Evolutionary conservation across 2,329 filamentous ascomycete genomes (phyloP), one percentile per base, ranked within the genome.

Genomic region (Thielaviopsis ethacetica): DNA sequence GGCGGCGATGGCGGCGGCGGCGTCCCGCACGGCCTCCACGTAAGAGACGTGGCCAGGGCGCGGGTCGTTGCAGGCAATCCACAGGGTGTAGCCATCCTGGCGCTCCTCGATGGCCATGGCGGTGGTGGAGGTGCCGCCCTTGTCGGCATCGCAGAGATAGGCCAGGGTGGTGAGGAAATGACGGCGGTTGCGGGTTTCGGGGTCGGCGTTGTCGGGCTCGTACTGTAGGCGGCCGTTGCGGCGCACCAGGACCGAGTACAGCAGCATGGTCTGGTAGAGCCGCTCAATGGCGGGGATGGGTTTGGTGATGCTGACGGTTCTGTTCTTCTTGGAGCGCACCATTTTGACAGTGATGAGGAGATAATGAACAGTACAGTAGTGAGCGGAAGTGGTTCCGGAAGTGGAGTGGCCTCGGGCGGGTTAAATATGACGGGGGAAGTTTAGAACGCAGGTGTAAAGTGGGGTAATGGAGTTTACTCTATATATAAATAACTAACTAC

Each of bases 81-180:
- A 77, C 47, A 75, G 75, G 2, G 68, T 65, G 56, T 68, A 69
- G n/a, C 63, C 62, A 0, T 68, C 59, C 1, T 63, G 44, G 0
- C 51, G 61, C 0, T 71, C 65, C 61, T 78, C 69, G 1, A 76
- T 63, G 0, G 68, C 74, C 26, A 78, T 70, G 0, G 76, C 70
- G 0, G 76, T 72, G n/a, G 71, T 72, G 0, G 71, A 71, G 2
- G 66, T 62, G 2, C 76, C 76, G 0, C 76, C 75, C 62, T 76
- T 77, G 0, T 66, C 62, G 54, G 70, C 70, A 58, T 77, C 76
- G 61, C 74, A 76, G 6, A 78, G 62, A 62, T 72, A 75, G 9
- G 73, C 68, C 1, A 78, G 63, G 27, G 71, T 70, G 3, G 68
- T 65, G 0, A 74, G 65, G 26, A 77, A 71, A 4, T 19, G 5